Conservation (phyloP, 2,329 filamentous ascomycete genomes). For the Botryotinia globosa region DNA sequence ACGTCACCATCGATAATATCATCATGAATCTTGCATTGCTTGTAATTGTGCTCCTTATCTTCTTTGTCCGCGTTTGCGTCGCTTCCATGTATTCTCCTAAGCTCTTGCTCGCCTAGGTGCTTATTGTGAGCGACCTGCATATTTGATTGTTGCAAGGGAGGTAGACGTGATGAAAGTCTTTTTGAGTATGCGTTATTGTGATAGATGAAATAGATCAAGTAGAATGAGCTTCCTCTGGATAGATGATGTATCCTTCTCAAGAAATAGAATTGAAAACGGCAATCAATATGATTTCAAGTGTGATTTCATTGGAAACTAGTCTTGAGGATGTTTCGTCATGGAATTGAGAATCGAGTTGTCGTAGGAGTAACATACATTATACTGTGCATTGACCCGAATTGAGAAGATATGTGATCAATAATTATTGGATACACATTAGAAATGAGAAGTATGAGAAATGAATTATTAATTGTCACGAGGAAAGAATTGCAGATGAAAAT, state of each 20-base stretch:
- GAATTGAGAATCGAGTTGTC: background rate
- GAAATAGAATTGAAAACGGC: background rate
- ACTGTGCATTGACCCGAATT: background rate
- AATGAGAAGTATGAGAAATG: background rate
- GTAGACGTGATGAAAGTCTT: background rate
- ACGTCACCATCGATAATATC: background rate
- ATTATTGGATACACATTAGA: background rate
- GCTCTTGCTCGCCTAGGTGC: background rate
- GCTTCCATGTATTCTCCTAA: background rate
- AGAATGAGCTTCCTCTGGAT: background rate
- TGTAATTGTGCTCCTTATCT: background rate
- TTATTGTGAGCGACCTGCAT: background rate
- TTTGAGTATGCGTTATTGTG: background rate
- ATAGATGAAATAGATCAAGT: background rate
- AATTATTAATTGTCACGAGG: background rate
- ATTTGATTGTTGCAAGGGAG: background rate
- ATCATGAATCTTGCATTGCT: background rate
- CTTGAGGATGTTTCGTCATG: background rate
- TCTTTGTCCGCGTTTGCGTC: background rate
- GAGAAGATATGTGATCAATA: background rate
- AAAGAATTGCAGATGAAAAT: background rate
- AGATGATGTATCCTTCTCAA: background rate
- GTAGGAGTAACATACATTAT: background rate
- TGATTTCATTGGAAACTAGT: background rate
- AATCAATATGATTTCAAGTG: background rate